These are phyloP conservation scores for Sonneratia alba DNA, from an alignment of 345 rosid genomes.

Conservation along the genomic window DNA sequence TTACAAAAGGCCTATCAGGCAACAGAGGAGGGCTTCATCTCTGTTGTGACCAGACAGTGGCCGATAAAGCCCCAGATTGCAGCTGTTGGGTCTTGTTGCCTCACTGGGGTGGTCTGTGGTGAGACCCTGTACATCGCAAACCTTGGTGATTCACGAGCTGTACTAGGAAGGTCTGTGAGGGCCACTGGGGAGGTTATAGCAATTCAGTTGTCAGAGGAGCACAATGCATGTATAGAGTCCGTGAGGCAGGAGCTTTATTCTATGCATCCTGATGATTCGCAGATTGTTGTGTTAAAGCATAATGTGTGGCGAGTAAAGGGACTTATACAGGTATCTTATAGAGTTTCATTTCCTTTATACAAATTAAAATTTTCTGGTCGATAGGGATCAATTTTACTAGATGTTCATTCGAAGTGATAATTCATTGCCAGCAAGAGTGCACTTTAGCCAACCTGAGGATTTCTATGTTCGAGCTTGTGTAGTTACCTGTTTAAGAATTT, in stretches of 20 bases:
- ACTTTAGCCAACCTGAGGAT: too few relatives aligned
- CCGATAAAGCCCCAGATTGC: conserved; percentile 42
- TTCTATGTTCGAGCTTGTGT: background rate
- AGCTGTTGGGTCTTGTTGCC: conserved; percentile 48
- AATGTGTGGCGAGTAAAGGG: conserved; percentile 53
- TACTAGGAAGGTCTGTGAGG: conserved; percentile 34
- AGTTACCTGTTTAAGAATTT: background rate
- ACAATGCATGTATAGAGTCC: conserved; percentile 38
- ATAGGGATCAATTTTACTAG: background rate
- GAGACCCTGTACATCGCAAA: conserved; percentile 41
- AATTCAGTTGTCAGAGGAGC: conserved; percentile 41
- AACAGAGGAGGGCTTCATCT: conserved; percentile 39
- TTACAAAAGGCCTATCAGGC: conserved; percentile 43
- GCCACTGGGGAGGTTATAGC: conserved; percentile 43
- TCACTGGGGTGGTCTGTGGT: conserved; percentile 33
- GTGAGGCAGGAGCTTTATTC: conserved; percentile 35
- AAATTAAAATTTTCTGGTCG: background rate
- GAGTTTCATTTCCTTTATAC: background rate
- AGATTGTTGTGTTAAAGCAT: conserved; percentile 40
- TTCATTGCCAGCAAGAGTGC: too few relatives aligned
- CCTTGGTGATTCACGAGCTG: conserved; percentile 47
- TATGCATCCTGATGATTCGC: conserved; percentile 38
- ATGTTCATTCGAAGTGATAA: background rate
- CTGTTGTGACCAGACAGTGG: conserved; percentile 38
- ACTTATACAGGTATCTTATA: conserved; percentile 29